Evolutionary conservation across 148 eudicot species (phyloP), one percentile per base, ranked within the genome.

Genomic region (Rhododendron simsii): DNA sequence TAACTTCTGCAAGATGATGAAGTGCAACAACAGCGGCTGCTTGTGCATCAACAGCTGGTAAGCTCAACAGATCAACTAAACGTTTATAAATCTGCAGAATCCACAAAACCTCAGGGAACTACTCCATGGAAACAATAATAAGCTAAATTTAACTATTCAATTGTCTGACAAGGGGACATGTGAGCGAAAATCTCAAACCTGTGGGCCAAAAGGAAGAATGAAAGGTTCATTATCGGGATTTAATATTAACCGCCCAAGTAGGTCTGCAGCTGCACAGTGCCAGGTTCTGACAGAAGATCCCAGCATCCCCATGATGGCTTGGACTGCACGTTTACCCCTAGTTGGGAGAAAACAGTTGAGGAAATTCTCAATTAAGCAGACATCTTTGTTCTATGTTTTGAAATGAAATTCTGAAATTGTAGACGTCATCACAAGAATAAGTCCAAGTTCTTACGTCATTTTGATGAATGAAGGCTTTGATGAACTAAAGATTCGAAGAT

Each of bases 231-330:
- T 97, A 82, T 97, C 99, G 75, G 98, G 99, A 87, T 95, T 95
- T 80, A 97, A 92, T 45, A 95, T 86, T 89, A 95, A 65, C 78
- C 99, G 98, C 30, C 99, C 98, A 82, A 97, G 90, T 80, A 97
- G 87, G 86, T 97, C 99, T 44, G 99, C 98, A 78, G 99, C 98
- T 81, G 95, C 95, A 93, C 96, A 97, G 78, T 97, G 95, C 99
- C 99, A 97, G 74, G 93, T 90, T 88, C 87, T 95, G 67, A 93
- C 90, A 82, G 92, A 87, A 81, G 99, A 95, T 90, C 94, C 93
- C 80, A 97, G 88, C 92, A 97, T 92, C 73, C 95, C 98, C 92
- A 94, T 88, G 77, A 95, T 88, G 75, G 99, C 96, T 88, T 94
- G 92, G 84, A 95, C 95, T 39, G 99, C 98, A 73, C 91, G 94